phyloP scores from a whole-genome alignment of 495 filamentous ascomycete species.

The Immersiella caudata region DNA sequence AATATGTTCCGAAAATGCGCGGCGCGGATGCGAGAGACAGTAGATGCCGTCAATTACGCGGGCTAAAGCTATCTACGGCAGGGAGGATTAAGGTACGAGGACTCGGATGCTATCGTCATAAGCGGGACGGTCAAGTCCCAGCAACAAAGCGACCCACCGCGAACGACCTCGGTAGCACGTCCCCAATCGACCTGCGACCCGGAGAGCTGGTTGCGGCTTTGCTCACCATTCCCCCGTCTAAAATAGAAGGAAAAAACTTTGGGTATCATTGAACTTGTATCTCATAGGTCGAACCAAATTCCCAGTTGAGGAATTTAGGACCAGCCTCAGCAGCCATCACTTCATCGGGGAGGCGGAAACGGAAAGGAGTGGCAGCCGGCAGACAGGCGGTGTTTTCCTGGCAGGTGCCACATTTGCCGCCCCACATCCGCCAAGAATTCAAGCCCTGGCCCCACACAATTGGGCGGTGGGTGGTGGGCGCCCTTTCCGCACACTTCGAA shows the following conservation, averaged over 20 bases:
- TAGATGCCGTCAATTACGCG: not conserved
- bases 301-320: not conserved
- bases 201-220: not conserved
- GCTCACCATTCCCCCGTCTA: not conserved
- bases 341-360: not conserved
- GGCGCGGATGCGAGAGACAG: not conserved
- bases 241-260: not conserved
- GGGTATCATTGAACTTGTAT: not conserved
- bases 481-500: constrained; percentile 25
- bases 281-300: constrained; percentile 1
- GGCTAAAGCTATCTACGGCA: not conserved
- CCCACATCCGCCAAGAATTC: not conserved
- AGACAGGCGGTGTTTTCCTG: not conserved
- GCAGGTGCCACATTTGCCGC: constrained; percentile 7
- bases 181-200: not conserved
- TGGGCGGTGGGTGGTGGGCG: not conserved
- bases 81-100: not conserved
- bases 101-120: not conserved
- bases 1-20: not conserved
- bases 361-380: not conserved
- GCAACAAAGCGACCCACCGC: not conserved
- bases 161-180: not conserved
- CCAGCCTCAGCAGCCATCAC: too few species aligned
- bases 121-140: not conserved
- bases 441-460: constrained; percentile 10